These are phyloP conservation scores for Inga leiocalycina DNA, from an alignment of 306 rosid genomes.

Conservation along the genomic window DNA sequence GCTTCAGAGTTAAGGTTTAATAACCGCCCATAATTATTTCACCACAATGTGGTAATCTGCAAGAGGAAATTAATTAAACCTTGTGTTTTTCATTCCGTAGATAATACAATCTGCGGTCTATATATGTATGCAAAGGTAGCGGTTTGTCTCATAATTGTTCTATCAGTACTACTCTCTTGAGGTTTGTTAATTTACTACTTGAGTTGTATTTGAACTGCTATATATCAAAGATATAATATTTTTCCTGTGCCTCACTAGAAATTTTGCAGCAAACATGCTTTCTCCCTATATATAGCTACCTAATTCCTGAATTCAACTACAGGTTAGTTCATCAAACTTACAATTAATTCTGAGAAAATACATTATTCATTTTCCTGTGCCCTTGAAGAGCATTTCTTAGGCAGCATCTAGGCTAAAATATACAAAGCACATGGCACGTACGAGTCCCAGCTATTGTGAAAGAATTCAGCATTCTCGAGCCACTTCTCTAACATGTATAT, in stretches of 20 bases:
- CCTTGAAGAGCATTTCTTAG: not conserved
- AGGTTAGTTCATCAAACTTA: not conserved
- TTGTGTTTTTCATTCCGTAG: conserved; percentile 26
- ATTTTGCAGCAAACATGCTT: conserved; percentile 9
- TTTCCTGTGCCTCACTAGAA: conserved; percentile 14
- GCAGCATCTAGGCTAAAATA: conserved; percentile 7
- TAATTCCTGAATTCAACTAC: not conserved
- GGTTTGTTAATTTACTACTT: conserved; percentile 2
- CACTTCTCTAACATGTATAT: not conserved
- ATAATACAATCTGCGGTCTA: conserved; percentile 23
- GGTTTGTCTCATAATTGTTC: conserved; percentile 20
- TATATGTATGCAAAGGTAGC: conserved; percentile 11
- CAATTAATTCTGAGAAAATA: not conserved
- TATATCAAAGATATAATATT: not conserved
- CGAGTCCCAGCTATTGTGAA: not conserved
- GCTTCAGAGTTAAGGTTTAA: conserved; percentile 48
- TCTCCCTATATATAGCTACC: not conserved
- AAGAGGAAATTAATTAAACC: conserved; percentile 4
- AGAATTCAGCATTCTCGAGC: not conserved
- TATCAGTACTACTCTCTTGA: not conserved
- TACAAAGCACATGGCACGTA: not conserved
- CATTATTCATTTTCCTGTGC: not conserved
- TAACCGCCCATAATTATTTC: conserved; percentile 27
- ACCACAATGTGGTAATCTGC: conserved; percentile 3
- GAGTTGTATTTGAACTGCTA: conserved; percentile 9